Evolutionary conservation across 306 rosid genomes (phyloP), one percentile per base, ranked within the genome.

Genomic region (Prunus armeniaca): DNA sequence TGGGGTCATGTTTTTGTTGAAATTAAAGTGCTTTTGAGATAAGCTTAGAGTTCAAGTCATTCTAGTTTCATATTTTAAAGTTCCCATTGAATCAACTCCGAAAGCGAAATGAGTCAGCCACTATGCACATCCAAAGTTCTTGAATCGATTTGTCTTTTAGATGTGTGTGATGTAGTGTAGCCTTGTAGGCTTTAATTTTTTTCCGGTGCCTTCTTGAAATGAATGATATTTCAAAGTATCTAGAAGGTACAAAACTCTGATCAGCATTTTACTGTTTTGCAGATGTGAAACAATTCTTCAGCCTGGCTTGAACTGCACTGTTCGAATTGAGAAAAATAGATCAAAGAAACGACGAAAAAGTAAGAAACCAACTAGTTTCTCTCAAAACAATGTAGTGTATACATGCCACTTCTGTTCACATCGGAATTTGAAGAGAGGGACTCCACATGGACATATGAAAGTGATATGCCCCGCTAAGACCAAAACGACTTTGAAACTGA

Each of bases 231-330:
- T 19, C 10, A 11, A 8, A 55, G 30, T 7, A 20, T 41, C 5
- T 66, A 15, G 12, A 3, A 68, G 6, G 73, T 12, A 27, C 46
- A 5, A 14, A 64, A 49, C 55, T 46, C 1, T 41, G 60, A 60
- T 79, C 55, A 74, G 28, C 45, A 66, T 76, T 70, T 67, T 64
- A 63, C 45, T 62, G 51, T 58, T 78, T 66, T 82, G 30, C 87
- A 94, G 97, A 74, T 91, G 98, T 47, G 97, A 91, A 86, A 89
- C 87, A 20, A 51, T 87, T 73, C 92, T 92, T 45, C 90, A 88
- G 80, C 95, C 96, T 14, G 96, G 91, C 24, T 76, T 80, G 72
- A 94, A 94, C 80, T 88, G 93, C 69, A 86, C 88, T 2, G 71
- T 92, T 47, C 82, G 91, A 72, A 89, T 90, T 57, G 93, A 90